Evolutionary conservation across 108 stramenopile genomes (phyloP).

Genomic region (Nitzschia putrida): DNA sequence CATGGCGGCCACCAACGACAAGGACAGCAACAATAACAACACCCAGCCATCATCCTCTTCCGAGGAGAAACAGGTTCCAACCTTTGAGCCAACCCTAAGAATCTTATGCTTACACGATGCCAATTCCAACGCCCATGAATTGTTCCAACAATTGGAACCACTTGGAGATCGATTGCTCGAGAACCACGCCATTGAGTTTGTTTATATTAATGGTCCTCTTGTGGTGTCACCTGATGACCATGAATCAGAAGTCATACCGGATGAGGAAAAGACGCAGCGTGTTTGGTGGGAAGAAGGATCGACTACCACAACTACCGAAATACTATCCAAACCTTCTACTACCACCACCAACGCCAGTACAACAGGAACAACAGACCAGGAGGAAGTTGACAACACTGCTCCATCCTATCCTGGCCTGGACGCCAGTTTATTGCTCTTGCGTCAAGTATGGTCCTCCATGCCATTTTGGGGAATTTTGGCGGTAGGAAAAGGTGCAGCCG

Average conservation of each 20-base stretch:
- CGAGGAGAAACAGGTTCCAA: too few relatives aligned
- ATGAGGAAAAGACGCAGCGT: conserved; percentile 15
- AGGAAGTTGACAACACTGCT: too few relatives aligned
- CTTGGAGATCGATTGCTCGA: conserved; percentile 69
- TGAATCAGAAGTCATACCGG: conserved; percentile 1
- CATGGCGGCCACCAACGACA: too few relatives aligned
- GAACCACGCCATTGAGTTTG: conserved; percentile 79
- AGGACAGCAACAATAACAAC: background rate
- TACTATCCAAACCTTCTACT: conserved; percentile 4
- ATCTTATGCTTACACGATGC: conserved; percentile 82
- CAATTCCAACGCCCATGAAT: conserved; percentile 54
- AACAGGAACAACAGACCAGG: too few relatives aligned
- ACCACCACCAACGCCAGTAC: conserved; percentile 1
- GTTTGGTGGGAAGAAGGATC: conserved; percentile 26
- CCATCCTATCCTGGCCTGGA: conserved; percentile 48
- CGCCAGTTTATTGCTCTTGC: conserved; percentile 72
- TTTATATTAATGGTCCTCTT: conserved; percentile 75
- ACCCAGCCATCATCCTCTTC: background rate
- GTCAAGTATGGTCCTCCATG: conserved; percentile 72
- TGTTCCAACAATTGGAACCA: conserved; percentile 43
- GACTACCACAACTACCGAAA: conserved; percentile 17
- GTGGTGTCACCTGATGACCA: conserved; percentile 12
- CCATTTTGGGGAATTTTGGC: conserved; percentile 82
- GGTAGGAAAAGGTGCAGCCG: conserved; percentile 73
- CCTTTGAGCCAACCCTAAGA: conserved; percentile 35